Evolutionary conservation across 306 rosid genomes (phyloP).

Genomic region (Citrullus amarus): DNA sequence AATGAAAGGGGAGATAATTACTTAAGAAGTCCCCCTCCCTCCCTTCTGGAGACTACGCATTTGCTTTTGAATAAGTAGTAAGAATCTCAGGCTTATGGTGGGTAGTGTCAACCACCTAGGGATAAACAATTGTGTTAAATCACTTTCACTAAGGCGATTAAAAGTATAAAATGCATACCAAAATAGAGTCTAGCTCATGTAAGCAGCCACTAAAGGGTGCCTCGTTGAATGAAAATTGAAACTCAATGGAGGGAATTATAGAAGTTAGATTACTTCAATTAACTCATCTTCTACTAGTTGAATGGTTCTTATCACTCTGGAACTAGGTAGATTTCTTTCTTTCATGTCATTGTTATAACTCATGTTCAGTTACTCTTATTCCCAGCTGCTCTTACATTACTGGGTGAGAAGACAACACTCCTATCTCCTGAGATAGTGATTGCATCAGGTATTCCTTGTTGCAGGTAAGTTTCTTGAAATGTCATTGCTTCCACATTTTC

Average conservation of each 20-base stretch:
- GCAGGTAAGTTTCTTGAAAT: constrained; percentile 51
- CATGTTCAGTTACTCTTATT: constrained; percentile 49
- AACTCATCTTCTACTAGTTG: not conserved
- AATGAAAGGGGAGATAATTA: not conserved
- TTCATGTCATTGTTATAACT: constrained; percentile 32
- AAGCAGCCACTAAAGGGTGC: not conserved
- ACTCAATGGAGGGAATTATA: not conserved
- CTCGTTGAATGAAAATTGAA: not conserved
- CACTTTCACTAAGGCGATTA: not conserved
- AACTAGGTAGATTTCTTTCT: constrained; percentile 17
- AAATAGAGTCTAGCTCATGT: not conserved
- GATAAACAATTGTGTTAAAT: constrained; percentile 1
- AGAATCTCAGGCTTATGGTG: constrained; percentile 45
- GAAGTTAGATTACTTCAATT: not conserved
- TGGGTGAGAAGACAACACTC: constrained; percentile 93
- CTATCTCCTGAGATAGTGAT: constrained; percentile 74
- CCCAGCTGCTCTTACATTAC: constrained; percentile 84
- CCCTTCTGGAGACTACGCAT: constrained; percentile 45
- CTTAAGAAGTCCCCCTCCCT: constrained; percentile 15
- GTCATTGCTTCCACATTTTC: constrained; percentile 4
- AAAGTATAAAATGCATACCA: not conserved
- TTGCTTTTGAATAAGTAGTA: constrained; percentile 67
- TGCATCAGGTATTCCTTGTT: constrained; percentile 82
- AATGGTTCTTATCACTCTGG: constrained; percentile 4
- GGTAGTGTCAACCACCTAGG: constrained; percentile 40